These are phyloP conservation scores for Solanum dulcamara DNA, from an alignment of 257 asterid species.

Conservation along the genomic window DNA sequence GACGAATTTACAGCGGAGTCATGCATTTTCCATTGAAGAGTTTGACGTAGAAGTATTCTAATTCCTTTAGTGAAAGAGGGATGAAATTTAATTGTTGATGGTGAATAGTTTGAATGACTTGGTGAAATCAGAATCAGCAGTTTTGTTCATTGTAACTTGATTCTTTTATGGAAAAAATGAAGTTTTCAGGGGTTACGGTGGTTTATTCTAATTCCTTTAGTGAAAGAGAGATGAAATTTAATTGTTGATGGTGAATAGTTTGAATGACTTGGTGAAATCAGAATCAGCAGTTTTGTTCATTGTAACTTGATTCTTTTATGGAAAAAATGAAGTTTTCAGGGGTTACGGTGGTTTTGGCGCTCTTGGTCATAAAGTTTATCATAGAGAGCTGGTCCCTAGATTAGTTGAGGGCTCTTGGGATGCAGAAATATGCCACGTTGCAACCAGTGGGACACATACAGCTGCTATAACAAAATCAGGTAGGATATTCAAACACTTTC, in stretches of 20 bases:
- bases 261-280: neutral
- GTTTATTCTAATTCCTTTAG: too few species aligned
- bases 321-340: conserved; percentile 71
- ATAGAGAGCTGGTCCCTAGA: conserved; percentile 74
- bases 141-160: conserved; percentile 23
- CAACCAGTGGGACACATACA: conserved; percentile 89
- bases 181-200: conserved; percentile 99
- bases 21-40: neutral
- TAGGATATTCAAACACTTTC: conserved; percentile 10
- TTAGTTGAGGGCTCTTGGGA: conserved; percentile 76
- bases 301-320: conserved; percentile 32
- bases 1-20: neutral
- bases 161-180: conserved; percentile 30
- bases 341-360: conserved; percentile 99
- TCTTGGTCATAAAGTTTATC: conserved; percentile 87
- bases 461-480: conserved; percentile 81
- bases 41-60: neutral
- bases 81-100: neutral
- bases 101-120: neutral
- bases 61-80: neutral
- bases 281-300: neutral
- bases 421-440: conserved; percentile 55
- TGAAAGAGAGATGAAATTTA: too few species aligned
- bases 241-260: too few species aligned
- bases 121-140: neutral